phyloP scores from a whole-genome alignment of 352 stramenopile genomes.

The Pythium utonaiense region DNA sequence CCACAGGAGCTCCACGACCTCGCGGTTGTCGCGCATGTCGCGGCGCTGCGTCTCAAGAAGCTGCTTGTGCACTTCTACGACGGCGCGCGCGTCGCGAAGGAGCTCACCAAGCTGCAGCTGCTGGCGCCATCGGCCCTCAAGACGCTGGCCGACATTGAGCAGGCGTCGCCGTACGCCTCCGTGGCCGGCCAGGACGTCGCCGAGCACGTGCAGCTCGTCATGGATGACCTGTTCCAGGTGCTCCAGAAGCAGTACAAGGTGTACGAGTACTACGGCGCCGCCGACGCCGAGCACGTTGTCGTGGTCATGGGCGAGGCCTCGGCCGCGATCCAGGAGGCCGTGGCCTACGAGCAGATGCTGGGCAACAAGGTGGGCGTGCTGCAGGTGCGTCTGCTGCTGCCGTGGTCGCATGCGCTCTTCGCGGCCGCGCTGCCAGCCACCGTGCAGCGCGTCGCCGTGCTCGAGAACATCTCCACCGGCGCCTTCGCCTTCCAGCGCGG shows the following conservation, averaged over 20 bases:
- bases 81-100: conserved; percentile 54
- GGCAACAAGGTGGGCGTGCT: conserved; percentile 73
- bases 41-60: conserved; percentile 51
- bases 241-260: conserved; percentile 76
- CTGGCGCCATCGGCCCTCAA: conserved; percentile 52
- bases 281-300: conserved; percentile 66
- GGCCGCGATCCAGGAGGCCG: conserved; percentile 47
- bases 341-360: conserved; percentile 74
- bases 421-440: conserved; percentile 49
- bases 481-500: conserved; percentile 64
- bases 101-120: conserved; percentile 56
- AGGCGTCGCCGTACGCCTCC: conserved; percentile 8
- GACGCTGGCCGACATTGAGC: conserved; percentile 35
- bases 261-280: conserved; percentile 72
- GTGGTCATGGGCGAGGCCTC: conserved; percentile 68
- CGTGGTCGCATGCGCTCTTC: conserved; percentile 77
- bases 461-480: conserved; percentile 67
- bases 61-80: conserved; percentile 84
- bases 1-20: conserved; percentile 80
- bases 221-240: conserved; percentile 73
- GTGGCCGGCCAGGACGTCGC: conserved; percentile 28
- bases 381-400: conserved; percentile 66
- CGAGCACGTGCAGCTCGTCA: conserved; percentile 69
- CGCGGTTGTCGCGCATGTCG: conserved; percentile 70
- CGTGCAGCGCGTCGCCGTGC: conserved; percentile 55